phyloP scores from a whole-genome alignment of 345 rosid species.

The Aquilaria yunnanensis region DNA sequence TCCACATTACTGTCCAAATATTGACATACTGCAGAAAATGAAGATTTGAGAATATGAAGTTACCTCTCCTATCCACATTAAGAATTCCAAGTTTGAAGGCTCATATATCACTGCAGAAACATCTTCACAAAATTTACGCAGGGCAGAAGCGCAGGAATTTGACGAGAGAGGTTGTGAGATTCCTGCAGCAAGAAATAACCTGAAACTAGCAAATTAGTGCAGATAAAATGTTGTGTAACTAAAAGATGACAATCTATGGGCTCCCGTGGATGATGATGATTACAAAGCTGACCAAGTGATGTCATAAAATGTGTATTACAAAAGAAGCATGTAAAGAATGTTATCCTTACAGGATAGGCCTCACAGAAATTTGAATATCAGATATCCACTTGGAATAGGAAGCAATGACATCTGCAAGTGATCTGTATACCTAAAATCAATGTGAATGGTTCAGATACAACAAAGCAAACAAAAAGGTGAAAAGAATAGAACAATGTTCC shows the following conservation, averaged over 20 bases:
- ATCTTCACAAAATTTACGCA: slow-evolving; percentile 92
- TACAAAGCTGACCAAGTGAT: slow-evolving; percentile 1
- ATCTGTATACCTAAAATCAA: slow-evolving; percentile 72
- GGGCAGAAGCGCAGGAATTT: slow-evolving; percentile 78
- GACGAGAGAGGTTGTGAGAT: slow-evolving; percentile 69
- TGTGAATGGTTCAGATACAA: no score
- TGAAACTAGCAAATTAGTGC: slow-evolving; percentile 54
- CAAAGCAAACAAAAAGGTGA: background rate
- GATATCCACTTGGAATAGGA: slow-evolving; percentile 93
- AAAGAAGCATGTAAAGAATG: slow-evolving; percentile 3
- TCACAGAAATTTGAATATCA: slow-evolving; percentile 49
- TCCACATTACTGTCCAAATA: background rate
- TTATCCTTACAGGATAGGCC: slow-evolving; percentile 72
- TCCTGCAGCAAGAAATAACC: slow-evolving; percentile 94
- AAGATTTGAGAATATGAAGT: background rate
- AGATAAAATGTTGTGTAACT: slow-evolving; percentile 15
- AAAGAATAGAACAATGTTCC: slow-evolving; percentile 3
- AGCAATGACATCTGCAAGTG: slow-evolving; percentile 88
- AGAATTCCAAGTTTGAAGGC: slow-evolving; percentile 79
- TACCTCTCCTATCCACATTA: slow-evolving; percentile 95
- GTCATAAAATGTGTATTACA: slow-evolving; percentile 4
- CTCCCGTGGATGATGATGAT: background rate
- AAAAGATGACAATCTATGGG: background rate
- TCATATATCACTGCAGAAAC: slow-evolving; percentile 60
- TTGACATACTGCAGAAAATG: background rate